Evolutionary conservation across 78 protist genomes (phyloP).

Genomic region (Dictyostelium intermedium): DNA sequence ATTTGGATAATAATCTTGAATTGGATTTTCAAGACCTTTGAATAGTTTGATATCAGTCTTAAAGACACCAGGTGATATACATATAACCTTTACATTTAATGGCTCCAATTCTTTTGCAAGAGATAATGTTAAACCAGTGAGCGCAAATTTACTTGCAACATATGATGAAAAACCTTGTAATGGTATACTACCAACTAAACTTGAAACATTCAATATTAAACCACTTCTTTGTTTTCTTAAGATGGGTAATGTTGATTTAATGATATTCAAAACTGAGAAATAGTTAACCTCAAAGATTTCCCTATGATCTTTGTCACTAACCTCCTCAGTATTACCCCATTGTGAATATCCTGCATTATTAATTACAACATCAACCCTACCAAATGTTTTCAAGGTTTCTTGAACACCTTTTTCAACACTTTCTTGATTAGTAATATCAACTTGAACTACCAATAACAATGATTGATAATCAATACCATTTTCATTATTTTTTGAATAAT

Average conservation of each 20-base stretch:
- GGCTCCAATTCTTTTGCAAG: constrained; percentile 9
- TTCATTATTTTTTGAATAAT: no score
- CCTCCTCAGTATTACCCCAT: not conserved
- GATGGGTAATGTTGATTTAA: not conserved
- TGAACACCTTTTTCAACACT: not conserved
- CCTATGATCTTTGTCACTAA: not conserved
- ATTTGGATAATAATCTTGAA: not conserved
- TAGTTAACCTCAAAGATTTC: not conserved
- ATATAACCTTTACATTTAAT: not conserved
- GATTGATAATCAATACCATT: not conserved
- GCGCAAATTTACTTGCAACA: constrained; percentile 15
- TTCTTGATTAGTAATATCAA: not conserved
- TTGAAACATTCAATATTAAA: not conserved
- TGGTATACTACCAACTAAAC: not conserved
- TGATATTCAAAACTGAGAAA: not conserved
- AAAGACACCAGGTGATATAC: not conserved
- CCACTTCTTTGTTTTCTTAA: not conserved
- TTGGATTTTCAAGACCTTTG: not conserved
- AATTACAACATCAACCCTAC: not conserved
- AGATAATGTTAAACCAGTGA: constrained; percentile 10
- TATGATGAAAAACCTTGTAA: not conserved
- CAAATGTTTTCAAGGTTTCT: not conserved
- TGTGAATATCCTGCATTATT: not conserved
- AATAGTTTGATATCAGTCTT: not conserved
- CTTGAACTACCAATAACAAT: not conserved